Percentiles rank a stretch among this genome's conserved stretches.
Evolutionary conservation across 805 yeast genomes (phyloP).

Genomic region (Candida orba): DNA sequence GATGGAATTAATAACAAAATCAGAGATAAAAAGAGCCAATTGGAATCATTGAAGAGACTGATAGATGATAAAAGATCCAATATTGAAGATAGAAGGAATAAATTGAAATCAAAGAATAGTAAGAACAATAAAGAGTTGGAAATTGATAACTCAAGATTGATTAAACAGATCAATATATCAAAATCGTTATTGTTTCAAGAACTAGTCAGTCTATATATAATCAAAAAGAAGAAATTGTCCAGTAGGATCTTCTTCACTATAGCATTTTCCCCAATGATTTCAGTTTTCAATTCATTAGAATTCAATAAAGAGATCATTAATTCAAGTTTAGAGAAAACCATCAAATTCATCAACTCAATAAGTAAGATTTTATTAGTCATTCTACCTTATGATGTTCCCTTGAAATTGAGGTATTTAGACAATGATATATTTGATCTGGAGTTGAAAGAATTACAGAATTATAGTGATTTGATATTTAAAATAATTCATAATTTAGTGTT

Average conservation of each 20-base stretch:
- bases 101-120: not conserved
- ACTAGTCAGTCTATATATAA: conserved; percentile 14
- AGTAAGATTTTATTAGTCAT: conserved; percentile 12
- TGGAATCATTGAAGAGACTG: not conserved
- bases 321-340: conserved; percentile 11
- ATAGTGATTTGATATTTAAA: conserved; percentile 11
- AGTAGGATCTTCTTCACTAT: conserved; percentile 13
- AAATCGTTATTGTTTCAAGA: conserved; percentile 20
- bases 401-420: conserved; percentile 3
- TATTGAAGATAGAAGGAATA: not conserved
- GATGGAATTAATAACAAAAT: conserved; percentile 1
- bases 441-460: conserved; percentile 8
- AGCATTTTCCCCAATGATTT: conserved; percentile 19
- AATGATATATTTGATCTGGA: conserved; percentile 13
- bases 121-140: not conserved
- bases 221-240: conserved; percentile 15
- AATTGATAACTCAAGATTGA: conserved; percentile 11
- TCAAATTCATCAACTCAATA: conserved; percentile 14
- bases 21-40: not conserved
- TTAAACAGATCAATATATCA: conserved; percentile 18
- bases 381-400: conserved; percentile 13
- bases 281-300: conserved; percentile 11
- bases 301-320: conserved; percentile 15
- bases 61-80: not conserved
- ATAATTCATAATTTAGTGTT: conserved; percentile 10